Base-by-base conservation (phyloP, 2,329 filamentous ascomycete species). In the Acrocalymma vagum region DNA sequence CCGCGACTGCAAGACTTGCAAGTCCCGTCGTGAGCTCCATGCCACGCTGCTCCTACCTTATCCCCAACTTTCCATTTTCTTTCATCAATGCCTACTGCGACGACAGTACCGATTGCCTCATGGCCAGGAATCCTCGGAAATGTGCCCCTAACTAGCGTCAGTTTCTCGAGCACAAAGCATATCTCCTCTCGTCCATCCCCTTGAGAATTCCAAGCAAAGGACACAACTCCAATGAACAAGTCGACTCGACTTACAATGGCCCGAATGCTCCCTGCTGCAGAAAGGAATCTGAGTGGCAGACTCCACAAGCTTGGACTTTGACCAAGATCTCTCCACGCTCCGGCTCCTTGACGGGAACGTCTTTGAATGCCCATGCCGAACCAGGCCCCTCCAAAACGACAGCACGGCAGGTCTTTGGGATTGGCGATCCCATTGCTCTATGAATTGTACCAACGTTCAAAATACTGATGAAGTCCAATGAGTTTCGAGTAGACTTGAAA, bases 261-360 rank as follows among this genome's bases (percentile, higher is more conserved):
- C 59, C 60, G 25, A 62, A 46, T 10, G 37, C 35, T 10, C 62
- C 60, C 28, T 60, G 22, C 32, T 64, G 60, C n/a, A 64, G n/a
- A 23, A 61, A 58, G 6, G 21, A 29, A 55, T 90, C 87, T 1
- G 78, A 80, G 63, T 84, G 84, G 67, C 87, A 91, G 32, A 92
- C 80, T 28, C 87, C 87, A 53, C 84, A 88, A 5, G 87, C 87
- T 7, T 84, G 72, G 3, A 89, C 80, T 64, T 90, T 90, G 65
- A 89, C 77, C 17, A 91, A 78, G 3, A 91, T 72, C 56, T 89
- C 75, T 13, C 79, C 78, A 0, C 74, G 62, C 6, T 75, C 69
- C 1, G 86, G 85, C 22, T 73, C 62, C 43, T 78, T 74, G 26
- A 90, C 74, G 13, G 78, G 73, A 4, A 85, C 59, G 3, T 88